Conservation (phyloP, 192 early-diverging fungal genomes). For the Coemansia nantahalensis region DNA sequence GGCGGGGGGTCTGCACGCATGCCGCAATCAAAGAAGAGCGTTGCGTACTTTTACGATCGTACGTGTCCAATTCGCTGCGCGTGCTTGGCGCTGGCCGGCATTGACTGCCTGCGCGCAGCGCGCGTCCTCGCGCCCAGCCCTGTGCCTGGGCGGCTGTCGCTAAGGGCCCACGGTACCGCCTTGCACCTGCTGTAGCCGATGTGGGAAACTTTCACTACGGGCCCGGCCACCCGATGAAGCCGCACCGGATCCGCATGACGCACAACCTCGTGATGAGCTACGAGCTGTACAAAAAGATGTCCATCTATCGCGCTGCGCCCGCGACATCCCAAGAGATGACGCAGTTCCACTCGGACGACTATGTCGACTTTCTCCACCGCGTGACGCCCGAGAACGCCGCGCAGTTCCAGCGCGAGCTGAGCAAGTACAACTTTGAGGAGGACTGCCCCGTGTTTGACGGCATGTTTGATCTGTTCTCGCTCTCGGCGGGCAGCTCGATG, state of each 20-base stretch:
- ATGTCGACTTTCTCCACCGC: conserved; percentile 86
- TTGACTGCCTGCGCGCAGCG: no score
- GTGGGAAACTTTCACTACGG: conserved; percentile 90
- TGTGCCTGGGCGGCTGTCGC: not conserved
- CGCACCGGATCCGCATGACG: conserved; percentile 92
- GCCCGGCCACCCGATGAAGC: conserved; percentile 97
- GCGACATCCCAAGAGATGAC: conserved; percentile 93
- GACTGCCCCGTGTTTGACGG: conserved; percentile 99
- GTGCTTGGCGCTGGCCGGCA: no score
- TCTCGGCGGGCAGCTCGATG: conserved; percentile 92
- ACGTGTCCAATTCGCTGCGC: conserved; percentile 9
- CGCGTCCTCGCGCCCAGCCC: no score
- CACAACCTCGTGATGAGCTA: conserved; percentile 96
- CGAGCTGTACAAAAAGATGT: conserved; percentile 94
- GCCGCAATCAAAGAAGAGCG: conserved; percentile 41
- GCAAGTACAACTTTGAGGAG: conserved; percentile 85
- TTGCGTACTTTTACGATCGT: conserved; percentile 55
- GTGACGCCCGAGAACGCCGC: conserved; percentile 77
- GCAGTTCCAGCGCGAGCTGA: conserved; percentile 61
- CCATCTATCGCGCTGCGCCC: conserved; percentile 73
- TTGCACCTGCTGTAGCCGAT: conserved; percentile 35
- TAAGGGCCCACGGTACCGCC: no score
- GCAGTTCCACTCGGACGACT: conserved; percentile 94
- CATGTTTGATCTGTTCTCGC: conserved; percentile 89
- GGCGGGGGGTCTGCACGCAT: conserved; percentile 2